Percentiles rank a stretch among this genome's conserved stretches.
phyloP scores from a whole-genome alignment of 2,329 filamentous ascomycete genomes.

The Pyrenophora graminea region DNA sequence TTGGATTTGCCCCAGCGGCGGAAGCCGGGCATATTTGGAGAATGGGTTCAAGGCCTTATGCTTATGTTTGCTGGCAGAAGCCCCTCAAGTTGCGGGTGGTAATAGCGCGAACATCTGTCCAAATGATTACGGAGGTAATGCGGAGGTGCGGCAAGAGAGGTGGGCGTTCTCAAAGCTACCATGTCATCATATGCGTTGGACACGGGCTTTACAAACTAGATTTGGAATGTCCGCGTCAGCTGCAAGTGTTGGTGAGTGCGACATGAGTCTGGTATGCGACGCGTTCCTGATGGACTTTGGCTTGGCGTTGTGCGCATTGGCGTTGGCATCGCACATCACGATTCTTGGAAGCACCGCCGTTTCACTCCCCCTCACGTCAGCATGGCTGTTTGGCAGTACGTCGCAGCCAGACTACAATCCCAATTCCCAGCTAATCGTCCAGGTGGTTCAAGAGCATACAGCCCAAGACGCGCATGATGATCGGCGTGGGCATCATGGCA shows the following conservation, averaged over 20 bases:
- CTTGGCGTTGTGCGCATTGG: conserved; percentile 7
- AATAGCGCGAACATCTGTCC: conserved; percentile 32
- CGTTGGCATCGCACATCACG: conserved; percentile 6
- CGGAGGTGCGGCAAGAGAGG: conserved; percentile 15
- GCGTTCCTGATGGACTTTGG: not conserved
- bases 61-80: conserved; percentile 4
- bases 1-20: conserved; percentile 45
- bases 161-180: conserved; percentile 1
- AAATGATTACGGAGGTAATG: conserved; percentile 22
- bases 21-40: conserved; percentile 39
- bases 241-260: not conserved
- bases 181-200: conserved; percentile 7
- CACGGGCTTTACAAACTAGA: not conserved
- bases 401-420: not conserved
- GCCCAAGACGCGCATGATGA: conserved; percentile 68
- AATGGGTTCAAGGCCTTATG: conserved; percentile 9
- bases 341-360: conserved; percentile 1
- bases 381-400: conserved; percentile 48
- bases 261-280: not conserved
- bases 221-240: not conserved
- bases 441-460: conserved; percentile 69
- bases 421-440: conserved; percentile 3
- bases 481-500: conserved; percentile 75
- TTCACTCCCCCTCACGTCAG: conserved; percentile 4
- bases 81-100: conserved; percentile 23